Evolutionary conservation across 2,329 filamentous ascomycete genomes (phyloP).

Genomic region (Aspergillus ochraceoroseus): DNA sequence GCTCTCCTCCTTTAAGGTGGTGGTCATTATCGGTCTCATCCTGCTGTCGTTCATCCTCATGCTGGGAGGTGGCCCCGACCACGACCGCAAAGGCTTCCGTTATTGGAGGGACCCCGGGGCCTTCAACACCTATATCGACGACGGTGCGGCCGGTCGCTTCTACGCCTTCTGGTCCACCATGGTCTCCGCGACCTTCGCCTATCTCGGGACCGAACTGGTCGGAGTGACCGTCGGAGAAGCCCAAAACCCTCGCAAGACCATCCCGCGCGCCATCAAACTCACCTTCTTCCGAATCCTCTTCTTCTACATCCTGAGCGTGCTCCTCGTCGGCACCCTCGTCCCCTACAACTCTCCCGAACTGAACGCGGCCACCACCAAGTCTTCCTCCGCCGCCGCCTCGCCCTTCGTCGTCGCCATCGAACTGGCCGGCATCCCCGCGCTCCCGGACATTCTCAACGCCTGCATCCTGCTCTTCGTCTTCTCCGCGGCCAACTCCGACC

Average conservation of each 20-base stretch:
- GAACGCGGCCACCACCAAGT: conserved; percentile 45
- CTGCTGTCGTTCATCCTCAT: conserved; percentile 60
- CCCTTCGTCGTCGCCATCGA: conserved; percentile 72
- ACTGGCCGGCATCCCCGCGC: conserved; percentile 56
- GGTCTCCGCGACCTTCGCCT: conserved; percentile 73
- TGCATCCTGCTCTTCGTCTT: conserved; percentile 73
- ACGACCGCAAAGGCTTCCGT: conserved; percentile 59
- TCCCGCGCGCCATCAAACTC: conserved; percentile 71
- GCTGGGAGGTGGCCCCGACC: conserved; percentile 60
- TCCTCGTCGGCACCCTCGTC: conserved; percentile 71
- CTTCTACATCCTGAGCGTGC: conserved; percentile 71
- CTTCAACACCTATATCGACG: conserved; percentile 48
- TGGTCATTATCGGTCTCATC: conserved; percentile 63
- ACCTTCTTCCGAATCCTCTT: conserved; percentile 78
- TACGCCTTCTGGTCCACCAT: conserved; percentile 65
- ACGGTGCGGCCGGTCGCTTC: conserved; percentile 51
- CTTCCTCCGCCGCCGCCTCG: conserved; percentile 56
- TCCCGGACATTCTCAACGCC: conserved; percentile 66
- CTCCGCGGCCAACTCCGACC: conserved; percentile 69
- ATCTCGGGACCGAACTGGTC: conserved; percentile 70
- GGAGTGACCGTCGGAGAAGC: conserved; percentile 75
- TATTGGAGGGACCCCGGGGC: conserved; percentile 63
- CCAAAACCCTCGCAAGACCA: conserved; percentile 70
- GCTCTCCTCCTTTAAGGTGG: conserved; percentile 61
- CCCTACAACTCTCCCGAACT: conserved; percentile 63